Evolutionary conservation across 768 basidiomycete species (phyloP).

Genomic region (Rhizopogon rudus): DNA sequence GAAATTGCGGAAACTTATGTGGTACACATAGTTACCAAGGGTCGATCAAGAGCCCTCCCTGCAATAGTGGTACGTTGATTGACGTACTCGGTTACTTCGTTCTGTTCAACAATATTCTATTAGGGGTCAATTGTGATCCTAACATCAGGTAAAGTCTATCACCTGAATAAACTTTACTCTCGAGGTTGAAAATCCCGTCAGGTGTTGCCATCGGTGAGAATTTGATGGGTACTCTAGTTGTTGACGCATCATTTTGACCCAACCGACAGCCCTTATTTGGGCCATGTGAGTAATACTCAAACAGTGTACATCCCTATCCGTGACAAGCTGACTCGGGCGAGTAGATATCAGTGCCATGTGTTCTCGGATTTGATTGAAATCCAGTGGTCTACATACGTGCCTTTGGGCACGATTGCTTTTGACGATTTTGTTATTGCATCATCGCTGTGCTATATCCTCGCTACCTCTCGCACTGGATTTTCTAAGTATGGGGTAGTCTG

Average conservation of each 20-base stretch:
- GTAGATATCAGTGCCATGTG: background rate
- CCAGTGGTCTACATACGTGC: background rate
- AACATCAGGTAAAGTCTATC: background rate
- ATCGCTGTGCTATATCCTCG: constrained; percentile 1
- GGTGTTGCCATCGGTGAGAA: background rate
- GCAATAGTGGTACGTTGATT: background rate
- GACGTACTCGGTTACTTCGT: too few species aligned
- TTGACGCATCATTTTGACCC: background rate
- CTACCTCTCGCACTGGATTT: background rate
- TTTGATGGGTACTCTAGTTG: background rate
- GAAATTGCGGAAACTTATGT: background rate
- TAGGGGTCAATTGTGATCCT: background rate
- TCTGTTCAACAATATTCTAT: background rate
- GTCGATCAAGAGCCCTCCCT: background rate
- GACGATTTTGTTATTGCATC: background rate
- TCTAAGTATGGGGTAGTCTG: background rate
- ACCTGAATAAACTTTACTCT: background rate
- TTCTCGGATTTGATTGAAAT: background rate
- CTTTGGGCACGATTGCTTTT: background rate
- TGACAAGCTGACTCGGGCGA: background rate
- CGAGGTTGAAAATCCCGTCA: background rate
- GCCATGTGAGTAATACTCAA: background rate
- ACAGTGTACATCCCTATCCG: background rate
- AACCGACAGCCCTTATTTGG: background rate
- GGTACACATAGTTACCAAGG: background rate